These are phyloP conservation scores for Suillus brevipes DNA, from an alignment of 768 basidiomycete genomes.

Conservation along the genomic window DNA sequence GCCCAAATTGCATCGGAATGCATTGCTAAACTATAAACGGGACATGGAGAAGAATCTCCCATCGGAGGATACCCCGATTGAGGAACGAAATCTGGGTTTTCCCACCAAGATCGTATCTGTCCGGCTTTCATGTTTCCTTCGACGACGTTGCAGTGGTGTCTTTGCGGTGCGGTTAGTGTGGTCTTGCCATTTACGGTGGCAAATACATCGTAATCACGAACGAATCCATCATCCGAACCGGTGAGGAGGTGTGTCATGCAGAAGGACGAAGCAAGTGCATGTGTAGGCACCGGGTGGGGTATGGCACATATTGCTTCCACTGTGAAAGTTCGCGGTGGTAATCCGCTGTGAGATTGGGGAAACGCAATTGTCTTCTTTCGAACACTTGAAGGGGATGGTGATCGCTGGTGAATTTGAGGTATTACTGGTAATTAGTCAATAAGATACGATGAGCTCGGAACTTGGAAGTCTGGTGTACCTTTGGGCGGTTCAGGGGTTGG, in stretches of 20 bases:
- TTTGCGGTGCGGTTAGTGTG: slow-evolving; percentile 84
- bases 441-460: neutral
- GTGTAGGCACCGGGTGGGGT: slow-evolving; percentile 84
- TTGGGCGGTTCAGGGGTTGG: slow-evolving; percentile 34
- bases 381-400: slow-evolving; percentile 54
- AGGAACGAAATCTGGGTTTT: slow-evolving; percentile 48
- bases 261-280: slow-evolving; percentile 80
- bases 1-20: slow-evolving; percentile 95
- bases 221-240: slow-evolving; percentile 91
- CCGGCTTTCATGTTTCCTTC: slow-evolving; percentile 91
- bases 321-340: slow-evolving; percentile 63
- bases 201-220: slow-evolving; percentile 91
- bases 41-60: slow-evolving; percentile 55
- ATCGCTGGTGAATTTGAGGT: slow-evolving; percentile 36
- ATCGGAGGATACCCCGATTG: slow-evolving; percentile 35
- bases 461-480: slow-evolving; percentile 26
- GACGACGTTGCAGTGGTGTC: slow-evolving; percentile 86
- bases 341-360: slow-evolving; percentile 28
- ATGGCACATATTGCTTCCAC: slow-evolving; percentile 92
- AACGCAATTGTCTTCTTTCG: slow-evolving; percentile 49
- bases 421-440: slow-evolving; percentile 16
- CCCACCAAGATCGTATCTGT: slow-evolving; percentile 89
- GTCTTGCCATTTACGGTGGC: slow-evolving; percentile 84
- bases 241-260: slow-evolving; percentile 90
- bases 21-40: slow-evolving; percentile 89